These are phyloP conservation scores for Sporothrix brunneoviolacea DNA, from an alignment of 2,329 filamentous ascomycete species.

Conservation along the genomic window DNA sequence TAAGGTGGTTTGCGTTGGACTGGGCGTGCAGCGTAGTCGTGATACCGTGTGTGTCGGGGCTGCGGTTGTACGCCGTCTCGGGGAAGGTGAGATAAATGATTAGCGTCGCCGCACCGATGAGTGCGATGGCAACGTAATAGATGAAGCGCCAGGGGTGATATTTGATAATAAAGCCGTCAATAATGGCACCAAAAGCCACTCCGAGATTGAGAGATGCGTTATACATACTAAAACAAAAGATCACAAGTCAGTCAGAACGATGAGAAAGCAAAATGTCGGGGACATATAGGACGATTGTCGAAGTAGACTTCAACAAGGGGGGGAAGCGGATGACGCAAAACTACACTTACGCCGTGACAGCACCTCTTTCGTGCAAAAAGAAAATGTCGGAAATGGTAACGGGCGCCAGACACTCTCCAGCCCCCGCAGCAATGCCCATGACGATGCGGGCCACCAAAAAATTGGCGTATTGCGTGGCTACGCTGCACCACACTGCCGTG, in stretches of 20 bases:
- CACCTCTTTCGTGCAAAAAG: slow-evolving; percentile 49
- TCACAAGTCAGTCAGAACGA: too few relatives aligned
- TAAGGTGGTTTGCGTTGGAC: slow-evolving; percentile 7
- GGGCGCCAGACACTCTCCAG: slow-evolving; percentile 44
- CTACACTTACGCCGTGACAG: slow-evolving; percentile 39
- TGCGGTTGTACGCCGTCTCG: slow-evolving; percentile 43
- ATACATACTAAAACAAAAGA: slow-evolving; percentile 15
- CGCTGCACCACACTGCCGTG: slow-evolving; percentile 36
- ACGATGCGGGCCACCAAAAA: slow-evolving; percentile 42
- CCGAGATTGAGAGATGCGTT: slow-evolving; percentile 24
- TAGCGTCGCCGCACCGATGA: slow-evolving; percentile 42
- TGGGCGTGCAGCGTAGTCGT: slow-evolving; percentile 14
- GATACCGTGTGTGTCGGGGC: slow-evolving; percentile 19
- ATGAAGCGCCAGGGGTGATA: slow-evolving; percentile 43
- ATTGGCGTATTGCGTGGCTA: slow-evolving; percentile 33
- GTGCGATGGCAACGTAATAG: slow-evolving; percentile 43
- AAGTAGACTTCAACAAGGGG: too few relatives aligned
- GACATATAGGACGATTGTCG: too few relatives aligned
- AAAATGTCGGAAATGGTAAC: slow-evolving; percentile 49
- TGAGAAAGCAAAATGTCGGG: slow-evolving; percentile 35
- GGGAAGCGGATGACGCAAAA: too few relatives aligned
- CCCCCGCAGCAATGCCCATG: slow-evolving; percentile 47
- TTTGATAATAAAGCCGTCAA: slow-evolving; percentile 43
- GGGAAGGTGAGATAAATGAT: slow-evolving; percentile 48
- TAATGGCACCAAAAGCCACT: slow-evolving; percentile 36